Percentiles rank a stretch among this genome's conserved stretches.
Evolutionary conservation across 2,329 filamentous ascomycete genomes (phyloP).

Genomic region (Aspergillus versicolor): DNA sequence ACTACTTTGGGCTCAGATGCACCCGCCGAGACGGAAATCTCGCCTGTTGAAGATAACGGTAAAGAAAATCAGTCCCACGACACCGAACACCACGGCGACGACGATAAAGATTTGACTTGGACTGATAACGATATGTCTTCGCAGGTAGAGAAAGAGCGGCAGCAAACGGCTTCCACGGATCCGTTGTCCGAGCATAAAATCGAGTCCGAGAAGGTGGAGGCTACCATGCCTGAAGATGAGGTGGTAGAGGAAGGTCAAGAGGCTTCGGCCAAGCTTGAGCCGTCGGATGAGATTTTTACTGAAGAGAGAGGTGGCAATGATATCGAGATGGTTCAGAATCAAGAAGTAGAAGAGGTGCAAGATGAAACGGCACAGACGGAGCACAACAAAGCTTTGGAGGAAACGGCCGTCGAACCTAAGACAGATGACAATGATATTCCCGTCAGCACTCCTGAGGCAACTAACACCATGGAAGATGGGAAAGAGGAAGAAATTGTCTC

Average conservation of each 20-base stretch:
- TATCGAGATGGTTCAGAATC: neutral
- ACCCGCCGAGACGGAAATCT: constrained; percentile 28
- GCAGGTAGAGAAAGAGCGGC: constrained; percentile 44
- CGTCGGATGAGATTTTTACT: constrained; percentile 1
- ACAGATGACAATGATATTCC: neutral
- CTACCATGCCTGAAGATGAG: constrained; percentile 2
- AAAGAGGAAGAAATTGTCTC: constrained; percentile 19
- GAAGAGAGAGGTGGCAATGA: neutral
- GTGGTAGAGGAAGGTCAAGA: constrained; percentile 3
- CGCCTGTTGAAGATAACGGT: constrained; percentile 44
- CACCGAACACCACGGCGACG: constrained; percentile 35
- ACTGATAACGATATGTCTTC: constrained; percentile 46
- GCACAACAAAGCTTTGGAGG: neutral
- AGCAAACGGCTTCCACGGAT: constrained; percentile 34
- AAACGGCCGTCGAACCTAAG: neutral
- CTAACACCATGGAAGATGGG: neutral
- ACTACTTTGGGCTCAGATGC: constrained; percentile 18
- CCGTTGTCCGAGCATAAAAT: constrained; percentile 29
- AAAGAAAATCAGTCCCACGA: constrained; percentile 47
- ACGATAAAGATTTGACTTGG: constrained; percentile 41
- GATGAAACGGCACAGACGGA: neutral
- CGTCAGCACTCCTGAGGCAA: neutral
- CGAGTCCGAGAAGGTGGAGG: constrained; percentile 17
- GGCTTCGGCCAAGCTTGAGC: constrained; percentile 4
- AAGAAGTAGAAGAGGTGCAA: neutral